Conservation (phyloP, 352 stramenopile genomes). For the Blastocystis sp. region DNA sequence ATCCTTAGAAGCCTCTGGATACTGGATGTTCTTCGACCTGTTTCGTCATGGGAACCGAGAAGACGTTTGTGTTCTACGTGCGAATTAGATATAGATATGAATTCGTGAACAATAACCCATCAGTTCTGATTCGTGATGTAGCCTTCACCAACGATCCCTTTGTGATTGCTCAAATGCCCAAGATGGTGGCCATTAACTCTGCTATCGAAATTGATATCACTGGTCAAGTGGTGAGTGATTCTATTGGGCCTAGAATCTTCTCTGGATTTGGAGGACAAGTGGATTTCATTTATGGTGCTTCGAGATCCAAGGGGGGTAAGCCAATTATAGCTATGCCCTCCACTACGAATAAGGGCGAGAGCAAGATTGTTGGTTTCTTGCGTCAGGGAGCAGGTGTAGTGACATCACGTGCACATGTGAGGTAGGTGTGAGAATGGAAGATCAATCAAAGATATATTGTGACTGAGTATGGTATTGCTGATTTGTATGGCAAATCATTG, state of each 20-base stretch:
- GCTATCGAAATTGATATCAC: slow-evolving; percentile 72
- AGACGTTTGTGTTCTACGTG: slow-evolving; percentile 52
- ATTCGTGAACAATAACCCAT: slow-evolving; percentile 73
- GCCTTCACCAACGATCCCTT: slow-evolving; percentile 71
- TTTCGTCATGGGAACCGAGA: slow-evolving; percentile 71
- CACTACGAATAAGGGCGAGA: slow-evolving; percentile 70
- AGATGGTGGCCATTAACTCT: slow-evolving; percentile 73
- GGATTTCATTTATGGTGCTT: slow-evolving; percentile 72
- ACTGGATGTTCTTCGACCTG: slow-evolving; percentile 53
- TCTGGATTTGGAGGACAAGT: slow-evolving; percentile 73
- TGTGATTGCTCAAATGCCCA: slow-evolving; percentile 71
- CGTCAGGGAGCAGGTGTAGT: slow-evolving; percentile 71
- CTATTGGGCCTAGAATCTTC: slow-evolving; percentile 72
- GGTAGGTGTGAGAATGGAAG: not conserved
- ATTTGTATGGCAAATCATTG: slow-evolving; percentile 70
- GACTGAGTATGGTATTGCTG: slow-evolving; percentile 72
- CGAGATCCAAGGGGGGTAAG: slow-evolving; percentile 69
- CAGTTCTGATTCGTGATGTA: slow-evolving; percentile 69
- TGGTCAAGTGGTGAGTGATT: slow-evolving; percentile 72
- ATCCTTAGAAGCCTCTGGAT: slow-evolving; percentile 32
- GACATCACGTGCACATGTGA: slow-evolving; percentile 72
- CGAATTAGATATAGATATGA: slow-evolving; percentile 69
- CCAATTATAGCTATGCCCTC: slow-evolving; percentile 73
- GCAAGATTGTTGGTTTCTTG: slow-evolving; percentile 71
- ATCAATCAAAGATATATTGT: slow-evolving; percentile 70